Percentiles rank a stretch among this genome's conserved stretches.
Evolutionary conservation across 2,329 filamentous ascomycete genomes (phyloP).

Genomic region (Colletotrichum tanaceti): DNA sequence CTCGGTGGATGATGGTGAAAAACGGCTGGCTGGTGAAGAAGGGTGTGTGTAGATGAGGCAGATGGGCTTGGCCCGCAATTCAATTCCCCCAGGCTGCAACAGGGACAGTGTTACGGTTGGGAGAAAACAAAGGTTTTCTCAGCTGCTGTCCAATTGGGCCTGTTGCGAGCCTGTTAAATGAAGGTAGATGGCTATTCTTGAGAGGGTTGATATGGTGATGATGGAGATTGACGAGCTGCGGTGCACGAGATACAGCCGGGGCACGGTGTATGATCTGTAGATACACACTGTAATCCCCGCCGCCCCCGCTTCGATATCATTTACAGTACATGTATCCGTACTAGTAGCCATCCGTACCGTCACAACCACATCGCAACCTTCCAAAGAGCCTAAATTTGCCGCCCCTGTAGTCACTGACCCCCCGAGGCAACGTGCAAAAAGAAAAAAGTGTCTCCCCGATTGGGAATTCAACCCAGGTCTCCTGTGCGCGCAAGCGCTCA

Average conservation of each 20-base stretch:
- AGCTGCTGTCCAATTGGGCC: background rate
- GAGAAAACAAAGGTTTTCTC: too few relatives aligned
- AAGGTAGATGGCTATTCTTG: background rate
- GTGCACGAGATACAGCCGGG: constrained; percentile 24
- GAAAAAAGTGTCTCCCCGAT: background rate
- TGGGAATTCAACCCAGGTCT: background rate
- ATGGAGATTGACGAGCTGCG: constrained; percentile 12
- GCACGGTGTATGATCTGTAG: too few relatives aligned
- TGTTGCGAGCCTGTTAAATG: background rate
- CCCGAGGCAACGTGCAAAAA: background rate
- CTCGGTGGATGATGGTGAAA: background rate
- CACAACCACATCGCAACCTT: background rate
- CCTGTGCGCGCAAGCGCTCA: background rate
- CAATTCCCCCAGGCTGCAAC: too few relatives aligned
- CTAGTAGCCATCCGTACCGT: too few relatives aligned
- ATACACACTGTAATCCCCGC: too few relatives aligned
- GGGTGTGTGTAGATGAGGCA: background rate
- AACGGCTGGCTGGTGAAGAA: constrained; percentile 1
- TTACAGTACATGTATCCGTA: too few relatives aligned
- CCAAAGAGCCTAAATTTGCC: background rate
- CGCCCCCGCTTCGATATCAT: too few relatives aligned
- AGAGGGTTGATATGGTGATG: background rate
- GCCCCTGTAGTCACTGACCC: background rate
- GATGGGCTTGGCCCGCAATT: background rate
- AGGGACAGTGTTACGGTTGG: too few relatives aligned